Evolutionary conservation across 2,329 filamentous ascomycete species (phyloP).

Genomic region (Pseudogymnoascus sp.): DNA sequence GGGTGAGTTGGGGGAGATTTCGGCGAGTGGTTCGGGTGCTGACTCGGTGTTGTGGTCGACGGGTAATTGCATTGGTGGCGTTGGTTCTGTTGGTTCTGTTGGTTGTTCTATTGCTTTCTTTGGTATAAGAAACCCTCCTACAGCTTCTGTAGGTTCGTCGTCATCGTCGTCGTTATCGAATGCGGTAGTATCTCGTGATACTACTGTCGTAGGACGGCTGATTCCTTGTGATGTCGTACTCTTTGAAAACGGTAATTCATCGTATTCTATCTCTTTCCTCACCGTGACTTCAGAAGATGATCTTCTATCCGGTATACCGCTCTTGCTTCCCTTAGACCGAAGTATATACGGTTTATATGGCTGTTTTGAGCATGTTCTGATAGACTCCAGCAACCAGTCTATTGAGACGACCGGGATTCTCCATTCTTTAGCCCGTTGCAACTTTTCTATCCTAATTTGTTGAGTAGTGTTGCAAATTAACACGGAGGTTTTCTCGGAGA

Average conservation of each 20-base stretch:
- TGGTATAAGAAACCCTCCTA: background rate
- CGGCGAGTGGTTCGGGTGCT: constrained; percentile 10
- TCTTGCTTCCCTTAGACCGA: constrained; percentile 13
- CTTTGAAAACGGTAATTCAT: background rate
- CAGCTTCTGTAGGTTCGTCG: background rate
- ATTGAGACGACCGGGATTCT: constrained; percentile 71
- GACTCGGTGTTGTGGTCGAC: background rate
- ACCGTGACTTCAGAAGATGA: background rate
- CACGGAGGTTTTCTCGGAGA: constrained; percentile 64
- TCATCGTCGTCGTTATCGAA: constrained; percentile 16
- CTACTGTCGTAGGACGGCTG: background rate
- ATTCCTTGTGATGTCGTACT: background rate
- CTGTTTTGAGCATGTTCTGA: constrained; percentile 47
- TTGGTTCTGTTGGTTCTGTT: background rate
- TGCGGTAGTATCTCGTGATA: constrained; percentile 2
- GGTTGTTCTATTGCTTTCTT: background rate
- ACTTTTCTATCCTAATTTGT: constrained; percentile 60
- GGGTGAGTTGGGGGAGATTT: constrained; percentile 19
- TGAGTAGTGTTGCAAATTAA: constrained; percentile 59
- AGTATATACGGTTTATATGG: constrained; percentile 38
- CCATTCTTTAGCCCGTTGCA: constrained; percentile 66
- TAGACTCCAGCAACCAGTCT: constrained; percentile 79
- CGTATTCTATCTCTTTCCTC: background rate
- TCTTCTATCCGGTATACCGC: background rate
- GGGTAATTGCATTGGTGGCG: background rate